phyloP scores from a whole-genome alignment of 768 basidiomycete species.

The Boletus huronensis region DNA sequence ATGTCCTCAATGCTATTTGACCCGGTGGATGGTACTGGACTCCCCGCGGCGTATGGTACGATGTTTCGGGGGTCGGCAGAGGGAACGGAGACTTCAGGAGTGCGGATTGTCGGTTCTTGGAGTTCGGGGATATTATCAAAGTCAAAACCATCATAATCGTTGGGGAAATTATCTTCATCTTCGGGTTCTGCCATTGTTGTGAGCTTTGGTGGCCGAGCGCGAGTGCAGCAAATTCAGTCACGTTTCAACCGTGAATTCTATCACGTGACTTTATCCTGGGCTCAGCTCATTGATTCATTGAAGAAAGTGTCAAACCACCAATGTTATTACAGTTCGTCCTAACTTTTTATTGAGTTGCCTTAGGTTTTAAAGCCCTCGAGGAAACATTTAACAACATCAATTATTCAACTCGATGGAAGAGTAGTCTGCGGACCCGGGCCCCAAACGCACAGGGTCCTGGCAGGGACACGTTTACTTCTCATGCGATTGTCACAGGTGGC shows the following conservation, averaged over 20 bases:
- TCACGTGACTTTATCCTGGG: slow-evolving; percentile 13
- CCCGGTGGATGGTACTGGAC: slow-evolving; percentile 8
- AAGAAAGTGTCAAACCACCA: background rate
- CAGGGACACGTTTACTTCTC: background rate
- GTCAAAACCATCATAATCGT: slow-evolving; percentile 50
- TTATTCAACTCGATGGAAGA: background rate
- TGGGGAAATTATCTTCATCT: slow-evolving; percentile 52
- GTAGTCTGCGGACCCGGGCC: background rate
- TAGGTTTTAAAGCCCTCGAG: background rate
- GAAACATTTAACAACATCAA: background rate
- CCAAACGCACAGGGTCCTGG: no score
- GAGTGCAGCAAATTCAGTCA: background rate
- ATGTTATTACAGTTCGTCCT: background rate
- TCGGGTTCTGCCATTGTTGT: slow-evolving; percentile 24
- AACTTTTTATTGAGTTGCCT: background rate
- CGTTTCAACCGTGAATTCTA: background rate
- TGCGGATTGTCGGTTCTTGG: slow-evolving; percentile 10
- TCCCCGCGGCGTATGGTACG: slow-evolving; percentile 1
- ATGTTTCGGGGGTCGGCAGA: background rate
- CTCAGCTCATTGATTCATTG: no score
- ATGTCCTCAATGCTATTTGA: slow-evolving; percentile 14
- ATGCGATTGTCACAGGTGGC: background rate
- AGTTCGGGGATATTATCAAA: slow-evolving; percentile 40
- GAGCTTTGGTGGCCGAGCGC: background rate
- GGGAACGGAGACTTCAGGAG: background rate